Evolutionary conservation across 164 flowering plant genomes (phyloP).

Genomic region (Vitis vinifera): ASM3070453v1 NC_081809.1:684001-684500

Average conservation of each 20-base stretch:
- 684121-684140: too few species aligned
- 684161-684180: too few species aligned
- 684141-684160: background rate
- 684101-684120: too few species aligned
- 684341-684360: constrained; percentile 27
- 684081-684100: constrained; percentile 21
- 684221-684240: constrained; percentile 25
- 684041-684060: constrained; percentile 47
- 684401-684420: too few species aligned
- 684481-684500: too few species aligned
- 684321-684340: constrained; percentile 19
- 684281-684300: constrained; percentile 25
- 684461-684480: constrained; percentile 4
- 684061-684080: constrained; percentile 32
- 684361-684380: constrained; percentile 21
- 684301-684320: constrained; percentile 13
- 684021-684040: constrained; percentile 25
- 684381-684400: constrained; percentile 3
- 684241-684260: constrained; percentile 27
- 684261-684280: constrained; percentile 14
- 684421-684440: too few species aligned
- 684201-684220: constrained; percentile 24
- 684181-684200: background rate
- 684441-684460: background rate
- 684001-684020: constrained; percentile 26